Evolutionary conservation across 1,284 basidiomycete genomes (phyloP).

Genomic region (Albatrellus sp.): DNA sequence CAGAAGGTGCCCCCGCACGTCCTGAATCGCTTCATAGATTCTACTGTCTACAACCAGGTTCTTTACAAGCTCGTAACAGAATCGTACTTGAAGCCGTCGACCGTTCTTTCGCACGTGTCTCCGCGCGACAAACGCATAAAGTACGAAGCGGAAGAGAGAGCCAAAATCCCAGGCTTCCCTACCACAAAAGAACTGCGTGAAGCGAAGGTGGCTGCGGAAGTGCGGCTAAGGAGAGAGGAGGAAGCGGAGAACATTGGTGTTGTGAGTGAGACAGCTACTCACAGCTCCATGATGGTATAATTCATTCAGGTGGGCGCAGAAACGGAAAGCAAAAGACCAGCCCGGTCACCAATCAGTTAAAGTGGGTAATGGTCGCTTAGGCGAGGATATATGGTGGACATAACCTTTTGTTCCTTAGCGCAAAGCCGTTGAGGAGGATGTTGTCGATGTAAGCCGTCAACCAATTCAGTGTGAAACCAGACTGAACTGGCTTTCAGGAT

Average conservation of each 20-base stretch:
- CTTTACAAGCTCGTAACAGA: conserved; percentile 54
- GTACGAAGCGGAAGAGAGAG: conserved; percentile 64
- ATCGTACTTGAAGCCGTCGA: conserved; percentile 63
- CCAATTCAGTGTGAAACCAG: background rate
- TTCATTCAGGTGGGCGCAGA: conserved; percentile 26
- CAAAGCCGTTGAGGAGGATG: conserved; percentile 43
- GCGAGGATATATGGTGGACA: background rate
- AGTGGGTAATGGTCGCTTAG: conserved; percentile 19
- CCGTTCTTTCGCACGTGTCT: conserved; percentile 58
- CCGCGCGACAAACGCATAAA: conserved; percentile 64
- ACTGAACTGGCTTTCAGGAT: conserved; percentile 32
- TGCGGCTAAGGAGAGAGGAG: conserved; percentile 52
- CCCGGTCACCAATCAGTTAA: conserved; percentile 34
- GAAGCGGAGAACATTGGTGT: conserved; percentile 60
- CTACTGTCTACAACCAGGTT: conserved; percentile 39
- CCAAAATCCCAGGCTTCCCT: conserved; percentile 58
- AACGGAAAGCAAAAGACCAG: conserved; percentile 44
- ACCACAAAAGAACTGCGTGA: conserved; percentile 64
- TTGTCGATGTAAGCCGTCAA: conserved; percentile 47
- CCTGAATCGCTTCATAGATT: conserved; percentile 22
- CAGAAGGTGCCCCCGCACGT: background rate
- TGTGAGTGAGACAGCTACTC: conserved; percentile 28
- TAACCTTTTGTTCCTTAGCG: conserved; percentile 18
- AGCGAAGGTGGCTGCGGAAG: conserved; percentile 50
- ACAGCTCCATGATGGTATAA: background rate